Evolutionary conservation across 108 stramenopile genomes (phyloP).

Genomic region (Conticribra guillardii): DNA sequence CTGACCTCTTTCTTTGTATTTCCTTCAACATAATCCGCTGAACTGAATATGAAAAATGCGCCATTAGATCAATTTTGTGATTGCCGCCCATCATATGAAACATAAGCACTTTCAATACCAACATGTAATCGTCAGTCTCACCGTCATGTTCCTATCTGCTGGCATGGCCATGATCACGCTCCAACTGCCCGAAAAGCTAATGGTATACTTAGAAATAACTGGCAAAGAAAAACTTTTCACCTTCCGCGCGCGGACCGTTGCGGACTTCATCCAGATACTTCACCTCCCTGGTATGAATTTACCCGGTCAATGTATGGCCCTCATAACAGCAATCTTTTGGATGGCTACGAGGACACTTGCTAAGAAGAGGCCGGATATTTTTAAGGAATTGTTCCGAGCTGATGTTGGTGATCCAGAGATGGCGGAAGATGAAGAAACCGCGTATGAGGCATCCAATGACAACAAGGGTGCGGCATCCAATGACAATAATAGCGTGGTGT

Average conservation of each 20-base stretch:
- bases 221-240: conserved; percentile 40
- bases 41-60: too few relatives aligned
- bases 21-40: too few relatives aligned
- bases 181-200: conserved; percentile 37
- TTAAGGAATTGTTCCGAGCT: conserved; percentile 42
- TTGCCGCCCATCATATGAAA: background rate
- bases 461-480: background rate
- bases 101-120: background rate
- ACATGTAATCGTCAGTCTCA: conserved; percentile 11
- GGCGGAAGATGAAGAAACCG: conserved; percentile 11
- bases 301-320: conserved; percentile 29
- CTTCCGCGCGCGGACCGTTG: conserved; percentile 25
- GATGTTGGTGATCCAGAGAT: conserved; percentile 39
- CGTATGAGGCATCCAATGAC: conserved; percentile 8
- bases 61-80: conserved; percentile 13
- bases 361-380: conserved; percentile 46
- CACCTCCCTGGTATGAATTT: conserved; percentile 15
- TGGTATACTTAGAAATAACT: conserved; percentile 42
- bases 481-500: background rate
- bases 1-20: background rate
- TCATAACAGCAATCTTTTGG: conserved; percentile 26
- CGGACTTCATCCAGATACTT: conserved; percentile 23
- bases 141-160: conserved; percentile 8
- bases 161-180: conserved; percentile 27
- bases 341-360: conserved; percentile 27